These are phyloP conservation scores for Heteromeles arbutifolia DNA, from an alignment of 306 rosid genomes.

Conservation along the genomic window DNA sequence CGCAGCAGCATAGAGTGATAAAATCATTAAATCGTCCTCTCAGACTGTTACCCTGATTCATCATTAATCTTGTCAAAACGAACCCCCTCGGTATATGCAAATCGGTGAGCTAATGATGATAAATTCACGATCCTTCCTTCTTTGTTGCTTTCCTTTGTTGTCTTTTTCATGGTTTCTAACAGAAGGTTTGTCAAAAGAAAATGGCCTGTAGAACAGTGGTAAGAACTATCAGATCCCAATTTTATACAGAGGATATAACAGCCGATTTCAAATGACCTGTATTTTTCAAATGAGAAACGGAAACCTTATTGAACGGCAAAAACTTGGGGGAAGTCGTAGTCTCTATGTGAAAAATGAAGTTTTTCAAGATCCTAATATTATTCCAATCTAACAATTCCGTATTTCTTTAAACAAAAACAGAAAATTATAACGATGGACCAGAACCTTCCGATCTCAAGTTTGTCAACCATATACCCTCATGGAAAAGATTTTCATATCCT, in stretches of 20 bases:
- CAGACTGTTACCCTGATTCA: slow-evolving; percentile 54
- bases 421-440: background rate
- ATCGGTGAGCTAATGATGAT: slow-evolving; percentile 70
- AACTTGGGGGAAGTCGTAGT: no score
- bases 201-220: slow-evolving; percentile 52
- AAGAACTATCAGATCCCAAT: background rate
- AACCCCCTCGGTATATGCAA: slow-evolving; percentile 49
- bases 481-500: background rate
- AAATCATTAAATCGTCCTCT: slow-evolving; percentile 7
- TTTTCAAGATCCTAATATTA: background rate
- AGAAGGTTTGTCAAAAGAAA: slow-evolving; percentile 86
- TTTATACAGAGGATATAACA: background rate
- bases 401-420: background rate
- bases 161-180: slow-evolving; percentile 77
- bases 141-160: slow-evolving; percentile 45
- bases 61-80: slow-evolving; percentile 61
- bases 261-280: no score
- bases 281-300: no score
- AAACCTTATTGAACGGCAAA: no score
- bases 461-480: background rate
- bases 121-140: slow-evolving; percentile 82
- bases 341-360: no score
- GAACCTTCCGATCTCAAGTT: background rate
- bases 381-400: background rate
- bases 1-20: background rate